Evolutionary conservation across 805 yeast species (phyloP).

Genomic region (Yamadazyma sp.): DNA sequence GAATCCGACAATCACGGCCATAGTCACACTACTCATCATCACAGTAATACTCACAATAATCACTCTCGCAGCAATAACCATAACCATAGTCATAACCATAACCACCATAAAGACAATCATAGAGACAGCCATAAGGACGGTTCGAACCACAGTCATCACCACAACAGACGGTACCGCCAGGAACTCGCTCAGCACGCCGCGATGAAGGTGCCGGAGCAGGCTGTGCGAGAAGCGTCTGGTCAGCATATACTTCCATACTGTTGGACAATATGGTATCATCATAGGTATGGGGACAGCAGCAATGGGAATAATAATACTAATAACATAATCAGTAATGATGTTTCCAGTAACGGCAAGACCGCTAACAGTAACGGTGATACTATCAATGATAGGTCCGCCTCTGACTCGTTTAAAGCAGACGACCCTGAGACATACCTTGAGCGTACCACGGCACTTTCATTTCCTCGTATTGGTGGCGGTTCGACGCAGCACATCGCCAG

Average conservation of each 20-base stretch:
- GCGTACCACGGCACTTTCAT: constrained; percentile 44
- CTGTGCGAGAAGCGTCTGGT: constrained; percentile 21
- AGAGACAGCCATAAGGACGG: constrained; percentile 1
- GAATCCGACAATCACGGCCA: constrained; percentile 6
- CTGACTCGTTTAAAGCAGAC: too few relatives aligned
- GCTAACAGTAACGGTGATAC: too few relatives aligned
- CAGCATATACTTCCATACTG: constrained; percentile 46
- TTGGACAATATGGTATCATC: constrained; percentile 53
- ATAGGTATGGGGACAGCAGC: constrained; percentile 30
- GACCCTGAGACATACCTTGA: constrained; percentile 41
- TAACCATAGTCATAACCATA: constrained; percentile 11
- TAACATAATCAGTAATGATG: too few relatives aligned
- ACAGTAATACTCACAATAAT: constrained; percentile 9
- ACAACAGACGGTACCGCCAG: constrained; percentile 7
- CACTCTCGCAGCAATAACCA: constrained; percentile 12
- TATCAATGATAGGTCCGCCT: constrained; percentile 14
- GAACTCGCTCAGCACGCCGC: constrained; percentile 26
- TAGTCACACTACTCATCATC: constrained; percentile 10
- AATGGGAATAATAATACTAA: too few relatives aligned
- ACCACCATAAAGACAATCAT: background rate
- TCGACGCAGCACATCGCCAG: constrained; percentile 37
- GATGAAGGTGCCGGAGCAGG: constrained; percentile 32
- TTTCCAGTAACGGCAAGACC: too few relatives aligned
- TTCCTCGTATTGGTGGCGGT: constrained; percentile 26
- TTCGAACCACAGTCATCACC: constrained; percentile 3